Conservation (phyloP, 2,329 filamentous ascomycete genomes). For the Penicillium paneum region DNA sequence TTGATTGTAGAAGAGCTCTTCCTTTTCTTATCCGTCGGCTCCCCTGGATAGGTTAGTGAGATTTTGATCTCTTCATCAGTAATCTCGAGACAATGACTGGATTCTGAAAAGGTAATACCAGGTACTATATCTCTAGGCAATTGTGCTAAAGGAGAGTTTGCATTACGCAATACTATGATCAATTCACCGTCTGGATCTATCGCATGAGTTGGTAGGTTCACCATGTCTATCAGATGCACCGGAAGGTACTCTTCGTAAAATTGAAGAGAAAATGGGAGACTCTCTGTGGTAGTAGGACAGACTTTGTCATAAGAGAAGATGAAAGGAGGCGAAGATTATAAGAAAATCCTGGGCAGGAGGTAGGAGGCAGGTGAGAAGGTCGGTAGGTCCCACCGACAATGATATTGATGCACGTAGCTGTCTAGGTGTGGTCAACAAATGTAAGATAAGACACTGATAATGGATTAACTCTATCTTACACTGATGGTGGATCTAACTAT, state of each 20-base stretch:
- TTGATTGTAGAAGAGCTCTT: too few relatives aligned
- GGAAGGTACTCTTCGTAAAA: background rate
- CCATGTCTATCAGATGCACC: background rate
- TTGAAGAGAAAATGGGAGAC: background rate
- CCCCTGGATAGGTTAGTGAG: background rate
- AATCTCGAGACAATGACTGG: background rate
- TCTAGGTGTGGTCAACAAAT: too few relatives aligned
- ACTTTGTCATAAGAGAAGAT: background rate
- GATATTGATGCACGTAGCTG: too few relatives aligned
- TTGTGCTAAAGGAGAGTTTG: background rate
- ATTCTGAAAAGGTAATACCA: background rate
- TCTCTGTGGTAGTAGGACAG: background rate
- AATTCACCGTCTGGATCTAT: slow-evolving; percentile 13
- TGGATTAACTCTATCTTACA: too few relatives aligned
- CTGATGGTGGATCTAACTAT: too few relatives aligned
- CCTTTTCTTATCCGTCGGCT: rapidly evolving
- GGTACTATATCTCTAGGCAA: too few relatives aligned
- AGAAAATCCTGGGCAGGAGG: background rate
- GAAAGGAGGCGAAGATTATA: background rate
- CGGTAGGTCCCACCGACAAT: too few relatives aligned
- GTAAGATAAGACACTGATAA: too few relatives aligned
- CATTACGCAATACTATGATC: slow-evolving; percentile 8
- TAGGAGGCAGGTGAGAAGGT: background rate
- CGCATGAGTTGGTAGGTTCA: slow-evolving; percentile 6
- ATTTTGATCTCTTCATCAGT: background rate